These are phyloP conservation scores for Candida tallmaniae DNA, from an alignment of 805 yeast species.

Conservation along the genomic window DNA sequence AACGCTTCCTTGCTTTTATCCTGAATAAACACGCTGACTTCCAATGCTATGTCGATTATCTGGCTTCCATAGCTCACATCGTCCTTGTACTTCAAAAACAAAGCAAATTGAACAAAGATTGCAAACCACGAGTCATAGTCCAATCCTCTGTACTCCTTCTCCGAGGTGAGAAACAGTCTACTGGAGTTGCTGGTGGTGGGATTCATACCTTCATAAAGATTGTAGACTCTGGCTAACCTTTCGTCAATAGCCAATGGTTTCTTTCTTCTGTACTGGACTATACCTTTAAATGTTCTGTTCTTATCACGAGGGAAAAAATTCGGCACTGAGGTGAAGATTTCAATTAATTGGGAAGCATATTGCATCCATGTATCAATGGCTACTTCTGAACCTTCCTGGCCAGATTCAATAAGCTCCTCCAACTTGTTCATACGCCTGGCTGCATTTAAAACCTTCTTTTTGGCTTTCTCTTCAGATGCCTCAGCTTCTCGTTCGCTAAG, in stretches of 20 bases:
- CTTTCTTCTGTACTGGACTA: constrained; percentile 56
- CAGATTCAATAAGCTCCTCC: constrained; percentile 25
- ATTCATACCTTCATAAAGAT: constrained; percentile 53
- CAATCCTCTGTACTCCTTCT: constrained; percentile 67
- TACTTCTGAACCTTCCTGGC: constrained; percentile 45
- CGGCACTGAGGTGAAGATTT: constrained; percentile 72
- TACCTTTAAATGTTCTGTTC: constrained; percentile 64
- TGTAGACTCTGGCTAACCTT: constrained; percentile 61
- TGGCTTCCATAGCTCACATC: constrained; percentile 50
- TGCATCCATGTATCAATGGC: constrained; percentile 80
- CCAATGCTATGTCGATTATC: constrained; percentile 68
- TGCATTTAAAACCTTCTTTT: constrained; percentile 52
- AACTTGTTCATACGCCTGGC: constrained; percentile 52
- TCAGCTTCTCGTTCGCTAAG: constrained; percentile 43
- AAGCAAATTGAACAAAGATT: constrained; percentile 73
- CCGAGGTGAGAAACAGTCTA: constrained; percentile 41
- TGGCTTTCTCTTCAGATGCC: constrained; percentile 55
- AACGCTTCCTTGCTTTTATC: constrained; percentile 56
- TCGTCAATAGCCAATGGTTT: constrained; percentile 67
- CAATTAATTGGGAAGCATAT: constrained; percentile 75
- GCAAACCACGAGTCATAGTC: constrained; percentile 80
- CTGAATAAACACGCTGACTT: constrained; percentile 72
- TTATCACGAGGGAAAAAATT: constrained; percentile 77
- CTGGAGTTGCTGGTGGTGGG: constrained; percentile 20
- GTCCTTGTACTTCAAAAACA: constrained; percentile 58